These are phyloP conservation scores for Acanthamoeba sp. DNA, from an alignment of 208 protist genomes.

Conservation along the genomic window DNA sequence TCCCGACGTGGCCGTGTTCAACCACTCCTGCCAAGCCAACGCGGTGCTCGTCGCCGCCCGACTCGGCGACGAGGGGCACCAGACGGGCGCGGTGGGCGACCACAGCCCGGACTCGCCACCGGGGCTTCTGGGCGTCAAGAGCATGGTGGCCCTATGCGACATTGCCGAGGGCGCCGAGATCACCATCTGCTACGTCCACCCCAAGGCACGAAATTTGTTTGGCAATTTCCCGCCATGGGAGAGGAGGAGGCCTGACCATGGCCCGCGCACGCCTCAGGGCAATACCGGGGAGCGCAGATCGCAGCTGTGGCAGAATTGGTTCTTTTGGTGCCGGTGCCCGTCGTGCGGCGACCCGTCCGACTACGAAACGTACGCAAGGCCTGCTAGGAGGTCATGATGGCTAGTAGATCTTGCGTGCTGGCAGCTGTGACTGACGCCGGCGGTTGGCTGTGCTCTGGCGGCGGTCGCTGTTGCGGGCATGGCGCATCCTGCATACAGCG, in stretches of 20 bases:
- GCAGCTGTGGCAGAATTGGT: conserved; percentile 18
- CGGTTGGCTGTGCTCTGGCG: neutral
- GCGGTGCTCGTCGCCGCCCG: neutral
- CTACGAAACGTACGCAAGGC: neutral
- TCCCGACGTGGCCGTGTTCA: conserved; percentile 27
- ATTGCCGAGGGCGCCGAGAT: neutral
- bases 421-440: neutral
- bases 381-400: too few species aligned
- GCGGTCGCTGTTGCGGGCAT: too few species aligned
- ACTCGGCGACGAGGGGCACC: neutral
- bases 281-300: neutral
- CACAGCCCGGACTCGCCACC: neutral
- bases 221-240: too few species aligned
- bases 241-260: too few species aligned
- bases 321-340: neutral
- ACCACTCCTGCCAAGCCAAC: conserved; percentile 52
- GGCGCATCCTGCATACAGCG: neutral
- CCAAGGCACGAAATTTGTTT: conserved; percentile 4
- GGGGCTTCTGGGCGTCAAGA: neutral
- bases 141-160: neutral
- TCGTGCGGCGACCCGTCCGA: neutral
- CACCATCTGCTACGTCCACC: conserved; percentile 10
- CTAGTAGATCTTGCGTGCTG: too few species aligned
- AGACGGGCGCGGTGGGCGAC: neutral
- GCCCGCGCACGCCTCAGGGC: neutral